Conservation (phyloP, 2,329 filamentous ascomycete genomes). For the Whalleya microplaca region DNA sequence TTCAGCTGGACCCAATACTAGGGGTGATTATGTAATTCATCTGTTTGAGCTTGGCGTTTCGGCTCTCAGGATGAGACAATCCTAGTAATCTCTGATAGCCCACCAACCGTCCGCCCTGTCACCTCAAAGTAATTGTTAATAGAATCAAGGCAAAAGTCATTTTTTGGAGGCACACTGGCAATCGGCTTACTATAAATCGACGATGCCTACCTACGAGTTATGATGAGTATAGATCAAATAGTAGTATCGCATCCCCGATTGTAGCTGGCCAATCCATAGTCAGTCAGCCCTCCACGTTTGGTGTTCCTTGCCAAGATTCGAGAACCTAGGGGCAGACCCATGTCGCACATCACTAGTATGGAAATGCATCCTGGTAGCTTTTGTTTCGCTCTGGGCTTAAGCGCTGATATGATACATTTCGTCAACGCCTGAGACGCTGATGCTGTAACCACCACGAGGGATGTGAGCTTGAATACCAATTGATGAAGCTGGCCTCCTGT, state of each 20-base stretch:
- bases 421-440: conserved; percentile 29
- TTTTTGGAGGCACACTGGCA: too few relatives aligned
- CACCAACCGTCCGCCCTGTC: too few relatives aligned
- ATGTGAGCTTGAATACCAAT: conserved; percentile 14
- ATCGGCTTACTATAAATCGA: too few relatives aligned
- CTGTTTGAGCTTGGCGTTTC: conserved; percentile 11
- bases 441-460: conserved; percentile 23
- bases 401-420: conserved; percentile 28
- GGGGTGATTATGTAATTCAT: background rate
- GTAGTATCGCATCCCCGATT: too few relatives aligned
- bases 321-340: background rate
- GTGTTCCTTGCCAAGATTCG: background rate
- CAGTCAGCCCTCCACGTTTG: too few relatives aligned
- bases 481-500: conserved; percentile 18
- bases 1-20: background rate
- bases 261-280: too few relatives aligned
- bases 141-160: too few relatives aligned
- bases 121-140: too few relatives aligned
- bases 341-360: conserved; percentile 3
- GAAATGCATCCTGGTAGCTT: conserved; percentile 15
- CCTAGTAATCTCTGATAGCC: too few relatives aligned
- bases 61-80: conserved; percentile 1
- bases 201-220: too few relatives aligned
- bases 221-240: too few relatives aligned
- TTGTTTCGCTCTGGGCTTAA: conserved; percentile 21